These are phyloP conservation scores for Tuber borchii DNA, from an alignment of 495 filamentous ascomycete species.

Conservation along the genomic window DNA sequence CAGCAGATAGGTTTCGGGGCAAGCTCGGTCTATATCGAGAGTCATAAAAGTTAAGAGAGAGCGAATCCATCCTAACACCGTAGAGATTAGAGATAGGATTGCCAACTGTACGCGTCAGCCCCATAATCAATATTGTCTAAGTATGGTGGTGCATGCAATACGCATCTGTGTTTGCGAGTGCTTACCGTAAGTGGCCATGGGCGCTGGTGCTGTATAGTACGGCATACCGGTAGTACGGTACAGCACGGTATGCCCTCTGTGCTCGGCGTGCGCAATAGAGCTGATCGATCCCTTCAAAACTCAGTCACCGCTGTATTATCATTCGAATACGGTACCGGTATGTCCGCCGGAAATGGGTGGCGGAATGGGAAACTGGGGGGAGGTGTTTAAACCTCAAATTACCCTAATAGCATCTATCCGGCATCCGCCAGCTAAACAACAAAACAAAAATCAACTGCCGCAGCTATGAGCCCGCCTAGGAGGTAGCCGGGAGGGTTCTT, in stretches of 20 bases:
- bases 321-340: not conserved
- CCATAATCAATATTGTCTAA: not conserved
- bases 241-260: not conserved
- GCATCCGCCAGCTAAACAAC: too few relatives aligned
- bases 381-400: too few relatives aligned
- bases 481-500: not conserved
- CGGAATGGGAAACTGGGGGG: not conserved
- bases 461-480: not conserved
- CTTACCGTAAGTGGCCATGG: not conserved
- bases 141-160: not conserved
- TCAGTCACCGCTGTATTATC: not conserved
- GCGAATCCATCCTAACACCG: not conserved
- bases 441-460: too few relatives aligned
- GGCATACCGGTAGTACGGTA: not conserved
- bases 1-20: not conserved
- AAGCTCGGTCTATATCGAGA: not conserved
- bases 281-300: not conserved
- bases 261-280: not conserved
- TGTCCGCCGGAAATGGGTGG: not conserved
- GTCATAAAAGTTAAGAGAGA: not conserved
- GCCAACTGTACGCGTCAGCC: not conserved
- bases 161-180: not conserved
- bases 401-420: too few relatives aligned
- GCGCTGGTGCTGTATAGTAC: not conserved
- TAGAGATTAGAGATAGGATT: not conserved